Conservation (phyloP, 2,329 filamentous ascomycete genomes). For the Ophiostoma triangulosporum region DNA sequence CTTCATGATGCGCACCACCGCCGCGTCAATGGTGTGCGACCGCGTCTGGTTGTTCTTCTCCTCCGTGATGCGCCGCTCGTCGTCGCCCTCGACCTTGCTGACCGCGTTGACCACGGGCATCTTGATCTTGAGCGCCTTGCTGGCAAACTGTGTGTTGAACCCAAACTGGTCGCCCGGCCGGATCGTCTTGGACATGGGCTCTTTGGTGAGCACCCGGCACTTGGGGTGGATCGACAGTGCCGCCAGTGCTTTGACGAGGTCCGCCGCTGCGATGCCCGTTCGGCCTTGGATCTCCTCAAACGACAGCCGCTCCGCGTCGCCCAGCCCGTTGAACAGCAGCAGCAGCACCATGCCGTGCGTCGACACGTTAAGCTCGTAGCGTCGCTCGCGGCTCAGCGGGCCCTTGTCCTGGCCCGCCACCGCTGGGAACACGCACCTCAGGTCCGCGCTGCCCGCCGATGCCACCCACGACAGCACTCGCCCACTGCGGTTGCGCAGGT, state of each 20-base stretch:
- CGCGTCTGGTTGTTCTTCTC: conserved; percentile 62
- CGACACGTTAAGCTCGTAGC: conserved; percentile 82
- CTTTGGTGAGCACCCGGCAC: conserved; percentile 66
- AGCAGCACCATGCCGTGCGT: conserved; percentile 89
- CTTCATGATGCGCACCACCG: conserved; percentile 77
- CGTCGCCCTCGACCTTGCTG: conserved; percentile 70
- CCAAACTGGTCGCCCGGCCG: conserved; percentile 65
- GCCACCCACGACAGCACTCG: conserved; percentile 74
- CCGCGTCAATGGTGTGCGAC: conserved; percentile 59
- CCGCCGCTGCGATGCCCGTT: conserved; percentile 63
- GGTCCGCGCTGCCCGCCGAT: conserved; percentile 64
- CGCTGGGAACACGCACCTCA: conserved; percentile 65
- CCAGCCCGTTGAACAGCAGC: conserved; percentile 73
- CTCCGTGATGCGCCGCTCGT: conserved; percentile 57
- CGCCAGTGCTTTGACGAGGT: conserved; percentile 66
- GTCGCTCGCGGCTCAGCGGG: conserved; percentile 46
- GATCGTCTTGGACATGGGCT: conserved; percentile 64
- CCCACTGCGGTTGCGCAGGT: conserved; percentile 75
- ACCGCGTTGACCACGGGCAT: conserved; percentile 69
- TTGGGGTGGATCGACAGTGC: conserved; percentile 75
- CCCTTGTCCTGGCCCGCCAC: conserved; percentile 56
- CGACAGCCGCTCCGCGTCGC: conserved; percentile 27
- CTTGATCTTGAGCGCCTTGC: conserved; percentile 77
- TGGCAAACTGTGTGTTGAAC: conserved; percentile 71
- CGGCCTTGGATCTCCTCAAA: conserved; percentile 70